Percentiles rank a stretch among this genome's conserved stretches.
Evolutionary conservation across 768 basidiomycete genomes (phyloP).

Genomic region (Trametes villosa): DNA sequence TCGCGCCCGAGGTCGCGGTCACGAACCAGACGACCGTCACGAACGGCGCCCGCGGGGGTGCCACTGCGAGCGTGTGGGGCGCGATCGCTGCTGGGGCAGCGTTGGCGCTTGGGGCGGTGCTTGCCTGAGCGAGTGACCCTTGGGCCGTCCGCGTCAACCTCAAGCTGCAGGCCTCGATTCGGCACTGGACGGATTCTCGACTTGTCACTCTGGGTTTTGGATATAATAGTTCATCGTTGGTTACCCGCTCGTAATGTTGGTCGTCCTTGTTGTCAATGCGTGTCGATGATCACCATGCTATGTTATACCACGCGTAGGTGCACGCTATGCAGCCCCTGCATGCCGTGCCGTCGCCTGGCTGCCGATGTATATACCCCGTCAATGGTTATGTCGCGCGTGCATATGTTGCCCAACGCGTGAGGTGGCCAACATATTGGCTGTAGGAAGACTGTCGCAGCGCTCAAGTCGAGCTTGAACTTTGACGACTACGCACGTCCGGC

Average conservation of each 20-base stretch:
- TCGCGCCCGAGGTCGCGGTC: conserved; percentile 58
- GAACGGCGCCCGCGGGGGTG: conserved; percentile 44
- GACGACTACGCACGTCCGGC: too few species aligned
- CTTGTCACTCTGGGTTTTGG: not conserved
- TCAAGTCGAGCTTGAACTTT: too few species aligned
- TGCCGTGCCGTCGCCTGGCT: too few species aligned
- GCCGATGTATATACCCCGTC: too few species aligned
- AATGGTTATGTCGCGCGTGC: too few species aligned
- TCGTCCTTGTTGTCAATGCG: not conserved
- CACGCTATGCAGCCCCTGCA: too few species aligned
- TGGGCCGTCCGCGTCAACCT: not conserved
- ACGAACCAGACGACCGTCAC: conserved; percentile 59
- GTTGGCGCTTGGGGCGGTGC: conserved; percentile 17
- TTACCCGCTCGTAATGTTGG: not conserved
- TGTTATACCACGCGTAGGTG: too few species aligned
- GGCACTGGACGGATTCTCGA: not conserved
- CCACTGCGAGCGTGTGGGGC: conserved; percentile 1
- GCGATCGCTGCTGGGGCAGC: conserved; percentile 14
- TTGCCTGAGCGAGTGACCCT: not conserved
- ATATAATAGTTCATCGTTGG: not conserved
- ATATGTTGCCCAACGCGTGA: too few species aligned
- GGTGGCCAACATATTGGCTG: too few species aligned
- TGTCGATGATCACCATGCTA: too few species aligned
- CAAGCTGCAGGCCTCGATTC: not conserved
- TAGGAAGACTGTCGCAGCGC: too few species aligned